A percentile compares a stretch with the other conserved stretches of the same genome.
phyloP scores from a whole-genome alignment of 345 rosid species.

The Lepidium didymum region DNA sequence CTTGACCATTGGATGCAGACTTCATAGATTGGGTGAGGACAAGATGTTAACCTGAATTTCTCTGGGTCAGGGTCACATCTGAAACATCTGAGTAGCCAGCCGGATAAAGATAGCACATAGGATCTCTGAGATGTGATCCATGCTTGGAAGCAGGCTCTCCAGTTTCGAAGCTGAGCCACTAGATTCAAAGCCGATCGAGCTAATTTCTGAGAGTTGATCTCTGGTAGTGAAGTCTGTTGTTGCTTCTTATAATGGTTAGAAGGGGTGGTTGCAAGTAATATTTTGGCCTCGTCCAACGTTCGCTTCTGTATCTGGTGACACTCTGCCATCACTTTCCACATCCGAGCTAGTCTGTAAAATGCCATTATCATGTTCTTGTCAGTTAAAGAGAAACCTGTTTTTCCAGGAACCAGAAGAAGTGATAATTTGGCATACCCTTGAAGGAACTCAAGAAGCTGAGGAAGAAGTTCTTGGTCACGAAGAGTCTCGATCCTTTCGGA shows the following conservation, averaged over 20 bases:
- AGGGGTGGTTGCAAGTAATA: constrained; percentile 64
- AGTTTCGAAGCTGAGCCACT: constrained; percentile 68
- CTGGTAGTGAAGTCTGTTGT: constrained; percentile 41
- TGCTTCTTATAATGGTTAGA: constrained; percentile 47
- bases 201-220: constrained; percentile 54
- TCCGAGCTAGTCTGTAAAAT: constrained; percentile 53
- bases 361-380: background rate
- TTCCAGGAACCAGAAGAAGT: background rate
- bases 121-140: constrained; percentile 87
- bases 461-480: constrained; percentile 91
- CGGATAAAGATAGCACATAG: constrained; percentile 56
- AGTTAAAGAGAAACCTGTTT: background rate
- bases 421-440: constrained; percentile 57
- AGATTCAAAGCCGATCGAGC: constrained; percentile 65
- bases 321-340: constrained; percentile 98
- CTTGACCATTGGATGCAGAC: constrained; percentile 82
- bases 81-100: constrained; percentile 80
- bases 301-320: constrained; percentile 76
- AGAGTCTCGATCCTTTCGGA: constrained; percentile 79
- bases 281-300: constrained; percentile 82
- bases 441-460: constrained; percentile 73
- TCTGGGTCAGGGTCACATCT: constrained; percentile 62
- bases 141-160: constrained; percentile 74
- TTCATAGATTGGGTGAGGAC: constrained; percentile 55
- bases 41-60: constrained; percentile 47